phyloP scores from a whole-genome alignment of 176 grass and related monocot species.

The Pontederia crassipes region DNA sequence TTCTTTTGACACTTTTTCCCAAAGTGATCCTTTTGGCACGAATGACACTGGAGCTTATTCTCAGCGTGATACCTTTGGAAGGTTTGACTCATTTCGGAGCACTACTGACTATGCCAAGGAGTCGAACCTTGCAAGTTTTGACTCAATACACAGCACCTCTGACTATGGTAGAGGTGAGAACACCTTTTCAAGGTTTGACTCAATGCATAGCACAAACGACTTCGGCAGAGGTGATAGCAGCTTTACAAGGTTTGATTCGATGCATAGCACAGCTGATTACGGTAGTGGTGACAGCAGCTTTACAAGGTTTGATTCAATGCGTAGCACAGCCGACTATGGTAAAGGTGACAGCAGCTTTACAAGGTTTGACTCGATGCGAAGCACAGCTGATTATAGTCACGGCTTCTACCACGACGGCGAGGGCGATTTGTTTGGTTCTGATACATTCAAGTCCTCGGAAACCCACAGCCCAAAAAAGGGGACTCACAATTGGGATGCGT shows the following conservation, averaged over 20 bases:
- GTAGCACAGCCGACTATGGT: constrained; percentile 35
- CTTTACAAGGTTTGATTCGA: constrained; percentile 32
- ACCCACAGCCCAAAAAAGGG: constrained; percentile 63
- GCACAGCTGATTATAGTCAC: constrained; percentile 18
- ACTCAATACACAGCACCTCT: constrained; percentile 53
- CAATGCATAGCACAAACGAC: constrained; percentile 26
- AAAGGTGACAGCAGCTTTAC: constrained; percentile 13
- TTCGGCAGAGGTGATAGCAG: neutral
- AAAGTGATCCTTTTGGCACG: constrained; percentile 40
- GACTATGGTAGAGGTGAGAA: constrained; percentile 36
- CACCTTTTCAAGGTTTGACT: constrained; percentile 27
- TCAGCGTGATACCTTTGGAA: constrained; percentile 23
- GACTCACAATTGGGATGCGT: constrained; percentile 63
- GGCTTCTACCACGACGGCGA: constrained; percentile 63
- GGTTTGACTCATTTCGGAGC: constrained; percentile 85
- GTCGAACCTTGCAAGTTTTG: constrained; percentile 50
- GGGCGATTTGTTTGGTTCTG: constrained; percentile 55
- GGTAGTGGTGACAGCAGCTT: constrained; percentile 16
- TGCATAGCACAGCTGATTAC: constrained; percentile 14
- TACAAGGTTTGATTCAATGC: constrained; percentile 72
- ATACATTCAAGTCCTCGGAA: constrained; percentile 46
- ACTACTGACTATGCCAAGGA: constrained; percentile 41
- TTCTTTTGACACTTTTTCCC: constrained; percentile 72
- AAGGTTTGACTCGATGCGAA: constrained; percentile 31
- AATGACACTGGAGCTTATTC: constrained; percentile 34